Base-by-base conservation (phyloP, 2,329 filamentous ascomycete species). In the Claviceps sp. region DNA sequence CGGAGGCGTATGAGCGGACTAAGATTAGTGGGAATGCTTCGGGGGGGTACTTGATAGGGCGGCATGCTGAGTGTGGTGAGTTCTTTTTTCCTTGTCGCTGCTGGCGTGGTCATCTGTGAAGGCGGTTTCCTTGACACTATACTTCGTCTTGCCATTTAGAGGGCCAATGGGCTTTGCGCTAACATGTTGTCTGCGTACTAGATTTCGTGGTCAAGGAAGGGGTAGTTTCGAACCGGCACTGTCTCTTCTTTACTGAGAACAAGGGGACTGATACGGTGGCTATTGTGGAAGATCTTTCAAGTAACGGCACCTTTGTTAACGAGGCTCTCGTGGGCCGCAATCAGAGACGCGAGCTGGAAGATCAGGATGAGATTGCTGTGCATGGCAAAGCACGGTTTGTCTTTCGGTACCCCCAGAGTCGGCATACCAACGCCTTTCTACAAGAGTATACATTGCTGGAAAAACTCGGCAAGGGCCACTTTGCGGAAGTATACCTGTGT, bases 281-380 rank as follows among this genome's bases (percentile, higher is more conserved):
- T 8, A 78, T 97, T 13, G 69, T 98, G 5, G 90, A 98, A 65
- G 93, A 98, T 66, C 71, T 97, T 19, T 98, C 93, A 6, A 93
- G 84, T 64, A 98, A 98, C 64, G 93, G 93, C 49, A 98, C 94
- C 0, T 98, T 90, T 64, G 85, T 98, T 60, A 97, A 97, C 62
- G 89, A 96, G 60, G 85, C 84, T 16, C 77, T 95, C 34, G 81
- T 98, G 24, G 93, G 93, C 24, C 84, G 91, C 50, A 98, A 98
- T 67, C 89, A 95, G 67, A 80, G 89, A 51, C 81, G 91, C 54
- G 89, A 95, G 65, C 75, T 98, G 30, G 77, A 89, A 60, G 89
- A 97, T 60, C 83, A 87, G 40, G 93, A 98, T 59, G 90, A 97
- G 66, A 86, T 98, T 49, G 85, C 87, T 6, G 83, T 98, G 37